phyloP scores from a whole-genome alignment of 768 basidiomycete genomes.

The Kwoniella dendrophila region DNA sequence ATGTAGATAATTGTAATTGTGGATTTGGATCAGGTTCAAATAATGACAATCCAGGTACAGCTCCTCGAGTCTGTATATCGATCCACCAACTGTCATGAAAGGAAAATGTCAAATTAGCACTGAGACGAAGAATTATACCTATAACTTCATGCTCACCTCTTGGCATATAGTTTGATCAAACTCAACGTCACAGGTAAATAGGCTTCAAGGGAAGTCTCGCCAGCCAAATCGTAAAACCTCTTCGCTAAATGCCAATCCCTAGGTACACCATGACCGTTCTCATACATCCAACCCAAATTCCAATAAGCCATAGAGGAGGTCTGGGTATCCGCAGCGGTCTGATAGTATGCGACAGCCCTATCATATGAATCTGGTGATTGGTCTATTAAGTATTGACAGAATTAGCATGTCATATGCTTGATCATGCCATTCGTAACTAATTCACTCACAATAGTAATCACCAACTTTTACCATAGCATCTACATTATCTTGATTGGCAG shows the following conservation, averaged over 20 bases:
- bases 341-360: conserved; percentile 91
- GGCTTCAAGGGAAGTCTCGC: conserved; percentile 85
- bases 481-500: conserved; percentile 89
- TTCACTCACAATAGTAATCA: conserved; percentile 76
- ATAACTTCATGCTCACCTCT: conserved; percentile 62
- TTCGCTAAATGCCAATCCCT: conserved; percentile 97
- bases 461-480: conserved; percentile 97
- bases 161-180: conserved; percentile 74
- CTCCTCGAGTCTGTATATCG: conserved; percentile 37
- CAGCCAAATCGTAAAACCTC: conserved; percentile 85
- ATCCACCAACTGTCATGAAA: conserved; percentile 34
- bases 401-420: not conserved
- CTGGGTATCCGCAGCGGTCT: conserved; percentile 89
- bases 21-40: conserved; percentile 29
- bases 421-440: not conserved
- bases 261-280: conserved; percentile 88
- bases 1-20: conserved; percentile 14
- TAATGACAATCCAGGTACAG: conserved; percentile 37
- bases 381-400: not conserved
- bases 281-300: conserved; percentile 99
- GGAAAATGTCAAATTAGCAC: not conserved
- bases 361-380: conserved; percentile 63
- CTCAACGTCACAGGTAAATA: conserved; percentile 85
- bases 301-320: conserved; percentile 93
- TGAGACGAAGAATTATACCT: too few relatives aligned